Percentiles rank a stretch among this genome's conserved stretches.
Evolutionary conservation across 225 moss, liverwort and hornwort genomes (phyloP).

Genomic region (Physcomitrellopsis africana): DNA sequence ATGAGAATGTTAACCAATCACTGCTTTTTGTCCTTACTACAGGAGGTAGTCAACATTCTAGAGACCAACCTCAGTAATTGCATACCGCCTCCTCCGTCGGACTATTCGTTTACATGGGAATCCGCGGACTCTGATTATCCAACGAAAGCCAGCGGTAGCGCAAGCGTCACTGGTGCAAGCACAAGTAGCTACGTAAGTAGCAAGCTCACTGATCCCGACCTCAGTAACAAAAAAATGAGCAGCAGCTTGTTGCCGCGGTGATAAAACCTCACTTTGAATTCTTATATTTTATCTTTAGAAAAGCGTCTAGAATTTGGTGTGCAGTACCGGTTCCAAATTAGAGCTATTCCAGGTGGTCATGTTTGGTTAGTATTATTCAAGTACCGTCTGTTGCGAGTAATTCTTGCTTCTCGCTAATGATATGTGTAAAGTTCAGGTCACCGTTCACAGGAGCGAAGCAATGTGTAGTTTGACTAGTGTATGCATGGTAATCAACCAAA

Average conservation of each 20-base stretch:
- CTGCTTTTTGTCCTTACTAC: not conserved
- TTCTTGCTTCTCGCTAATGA: no score
- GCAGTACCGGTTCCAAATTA: no score
- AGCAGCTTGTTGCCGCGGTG: conserved; percentile 35
- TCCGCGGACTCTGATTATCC: conserved; percentile 27
- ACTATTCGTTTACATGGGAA: conserved; percentile 34
- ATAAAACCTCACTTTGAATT: not conserved
- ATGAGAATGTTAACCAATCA: not conserved
- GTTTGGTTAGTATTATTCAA: no score
- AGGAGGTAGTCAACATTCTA: conserved; percentile 46
- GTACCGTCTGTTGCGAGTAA: no score
- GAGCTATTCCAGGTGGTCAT: not conserved
- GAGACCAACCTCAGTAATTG: conserved; percentile 35
- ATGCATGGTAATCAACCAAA: no score
- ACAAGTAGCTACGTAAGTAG: conserved; percentile 19
- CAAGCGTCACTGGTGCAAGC: conserved; percentile 19
- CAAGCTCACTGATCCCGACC: not conserved
- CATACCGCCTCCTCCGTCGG: conserved; percentile 12
- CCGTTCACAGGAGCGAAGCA: no score
- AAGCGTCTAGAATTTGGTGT: not conserved
- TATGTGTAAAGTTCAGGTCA: no score
- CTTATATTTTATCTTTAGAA: not conserved
- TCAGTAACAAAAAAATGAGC: conserved; percentile 18
- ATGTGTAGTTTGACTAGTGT: no score
- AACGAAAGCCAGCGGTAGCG: conserved; percentile 18